Evolutionary conservation across 257 asterid genomes (phyloP).

Genomic region (Nicotiana undulata): DNA sequence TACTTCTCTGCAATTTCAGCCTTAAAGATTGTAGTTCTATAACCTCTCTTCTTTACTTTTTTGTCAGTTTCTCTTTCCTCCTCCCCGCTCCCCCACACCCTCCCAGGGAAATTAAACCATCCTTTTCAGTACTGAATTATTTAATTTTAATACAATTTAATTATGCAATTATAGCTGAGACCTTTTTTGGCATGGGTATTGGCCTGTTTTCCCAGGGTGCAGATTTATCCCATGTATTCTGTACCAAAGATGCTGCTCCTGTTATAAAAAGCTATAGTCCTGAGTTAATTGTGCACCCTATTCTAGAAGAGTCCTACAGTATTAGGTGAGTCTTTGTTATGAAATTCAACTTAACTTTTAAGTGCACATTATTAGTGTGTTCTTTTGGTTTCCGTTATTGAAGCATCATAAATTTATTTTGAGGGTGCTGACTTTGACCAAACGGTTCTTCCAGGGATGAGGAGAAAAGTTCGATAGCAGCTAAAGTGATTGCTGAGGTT

Average conservation of each 20-base stretch:
- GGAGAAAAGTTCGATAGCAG: slow-evolving; percentile 52
- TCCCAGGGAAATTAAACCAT: background rate
- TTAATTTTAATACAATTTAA: background rate
- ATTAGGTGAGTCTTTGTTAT: slow-evolving; percentile 43
- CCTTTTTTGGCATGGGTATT: background rate
- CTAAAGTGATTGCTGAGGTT: slow-evolving; percentile 69
- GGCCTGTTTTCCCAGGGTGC: slow-evolving; percentile 64
- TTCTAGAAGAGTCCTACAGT: slow-evolving; percentile 86
- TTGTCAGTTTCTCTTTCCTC: background rate
- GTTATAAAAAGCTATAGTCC: slow-evolving; percentile 94
- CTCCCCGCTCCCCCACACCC: background rate
- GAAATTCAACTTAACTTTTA: background rate
- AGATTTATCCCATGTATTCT: slow-evolving; percentile 89
- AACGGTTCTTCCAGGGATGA: slow-evolving; percentile 56
- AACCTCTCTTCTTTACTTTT: background rate
- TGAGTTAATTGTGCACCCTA: slow-evolving; percentile 92
- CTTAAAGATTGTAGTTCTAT: slow-evolving; percentile 71
- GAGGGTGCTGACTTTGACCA: slow-evolving; percentile 21
- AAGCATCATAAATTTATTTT: slow-evolving; percentile 2
- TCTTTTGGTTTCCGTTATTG: background rate
- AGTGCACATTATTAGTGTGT: background rate
- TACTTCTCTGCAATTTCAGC: slow-evolving; percentile 97
- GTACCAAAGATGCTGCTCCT: slow-evolving; percentile 93
- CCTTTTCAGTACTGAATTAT: background rate
- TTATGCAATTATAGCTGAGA: slow-evolving; percentile 2